Base-by-base conservation (phyloP, 148 eudicot species). In the Hydrangea macrophylla region DNA sequence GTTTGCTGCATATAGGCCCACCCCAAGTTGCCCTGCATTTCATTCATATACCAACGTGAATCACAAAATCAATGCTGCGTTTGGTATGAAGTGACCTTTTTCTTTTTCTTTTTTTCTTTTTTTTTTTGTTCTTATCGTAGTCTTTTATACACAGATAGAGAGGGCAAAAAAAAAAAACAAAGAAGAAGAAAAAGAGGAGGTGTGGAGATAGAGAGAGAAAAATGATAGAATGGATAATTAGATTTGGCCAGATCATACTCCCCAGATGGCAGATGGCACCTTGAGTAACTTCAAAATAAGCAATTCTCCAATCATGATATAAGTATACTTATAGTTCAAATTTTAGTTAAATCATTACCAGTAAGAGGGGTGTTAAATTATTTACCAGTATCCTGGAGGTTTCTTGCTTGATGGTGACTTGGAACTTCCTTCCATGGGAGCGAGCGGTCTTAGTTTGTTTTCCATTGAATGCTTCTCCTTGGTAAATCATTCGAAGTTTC, bases 401-500 rank as follows among this genome's bases (percentile, higher is more conserved):
- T 67, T 83, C 87, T 71, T 80, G 84, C 76, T 70, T 70, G 39
- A 83, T 36, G 25, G 82, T 72, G 70, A 83, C 82, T 44, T 83
- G 87, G 68, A 83, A 83, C 74, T 83, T 83, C 68, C 67, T 78
- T 55, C 87, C 87, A 28, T 83, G 87, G 15, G 87, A 80, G 27
- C 87, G 82, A 32, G 87, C 87, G 13, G 87, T 83, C 55, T 83
- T 83, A 2, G 87, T 83, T 35, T 74, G 76, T 55, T 80, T 83
- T 54, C 87, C 87, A 22, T 83, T 83, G 58, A 83, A 83, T 18
- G 84, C 84, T 70, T 80, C 82, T 61, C 87, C 87, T 73, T 78
- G 80, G 55, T 64, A 64, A 62, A 83, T 83, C 80, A 75, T 75
- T 26, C 72, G 65, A 51, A 83, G 74, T 78, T 80, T 83, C 66